Percentiles rank a stretch among this genome's conserved stretches.
phyloP scores from a whole-genome alignment of 225 moss, liverwort and hornwort species.

The Rhytidiadelphus loreus region DNA sequence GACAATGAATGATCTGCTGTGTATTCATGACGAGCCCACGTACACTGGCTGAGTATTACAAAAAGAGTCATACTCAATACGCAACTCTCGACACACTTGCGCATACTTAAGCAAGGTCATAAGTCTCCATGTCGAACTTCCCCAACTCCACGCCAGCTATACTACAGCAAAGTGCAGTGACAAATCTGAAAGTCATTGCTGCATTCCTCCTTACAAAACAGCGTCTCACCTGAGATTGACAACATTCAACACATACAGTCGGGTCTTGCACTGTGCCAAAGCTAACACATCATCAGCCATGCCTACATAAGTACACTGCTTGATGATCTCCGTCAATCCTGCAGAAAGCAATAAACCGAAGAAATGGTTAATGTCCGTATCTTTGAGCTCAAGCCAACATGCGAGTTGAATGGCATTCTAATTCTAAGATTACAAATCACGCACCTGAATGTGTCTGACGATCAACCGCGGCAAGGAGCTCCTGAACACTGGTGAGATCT shows the following conservation, averaged over 20 bases:
- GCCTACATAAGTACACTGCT: conserved; percentile 75
- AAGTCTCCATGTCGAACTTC: background rate
- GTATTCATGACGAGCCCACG: background rate
- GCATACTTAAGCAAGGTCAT: background rate
- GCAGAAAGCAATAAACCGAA: conserved; percentile 4
- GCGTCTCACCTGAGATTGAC: conserved; percentile 69
- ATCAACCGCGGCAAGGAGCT: conserved; percentile 70
- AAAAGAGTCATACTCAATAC: background rate
- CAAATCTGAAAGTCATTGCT: background rate
- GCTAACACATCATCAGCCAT: conserved; percentile 83
- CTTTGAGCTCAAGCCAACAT: background rate
- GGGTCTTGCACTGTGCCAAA: conserved; percentile 86
- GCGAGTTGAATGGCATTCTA: background rate
- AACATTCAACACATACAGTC: conserved; percentile 72
- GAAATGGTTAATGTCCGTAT: background rate
- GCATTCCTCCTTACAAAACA: background rate
- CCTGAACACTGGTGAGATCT: conserved; percentile 86
- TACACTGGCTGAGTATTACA: background rate
- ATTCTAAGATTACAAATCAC: background rate
- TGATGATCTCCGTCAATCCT: conserved; percentile 81
- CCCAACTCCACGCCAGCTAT: background rate
- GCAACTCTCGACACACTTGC: background rate
- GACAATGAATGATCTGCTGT: background rate
- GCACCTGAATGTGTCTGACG: conserved; percentile 83
- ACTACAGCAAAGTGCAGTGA: background rate